Base-by-base conservation (phyloP, 179 eudicot genomes). In the Spergularia azorica region DNA sequence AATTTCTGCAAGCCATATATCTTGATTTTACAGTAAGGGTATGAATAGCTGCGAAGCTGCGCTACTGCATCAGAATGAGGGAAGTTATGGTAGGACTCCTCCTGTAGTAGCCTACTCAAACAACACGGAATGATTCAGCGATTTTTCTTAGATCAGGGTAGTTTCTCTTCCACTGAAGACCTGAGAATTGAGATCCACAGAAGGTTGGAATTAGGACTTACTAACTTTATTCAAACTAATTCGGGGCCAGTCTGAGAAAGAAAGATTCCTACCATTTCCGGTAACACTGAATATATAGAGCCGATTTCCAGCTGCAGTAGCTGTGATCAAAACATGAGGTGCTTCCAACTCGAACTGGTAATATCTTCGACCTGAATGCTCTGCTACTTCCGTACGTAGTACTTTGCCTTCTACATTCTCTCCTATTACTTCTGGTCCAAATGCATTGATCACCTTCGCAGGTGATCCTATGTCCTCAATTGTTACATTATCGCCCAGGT, bases 251-350 rank as follows among this genome's bases (percentile, higher is more conserved):
- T 13, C 60, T 39, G 55, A 51, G 10, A 38, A 32, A 20, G 15
- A 46, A 63, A 70, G 51, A 3, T 64, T 8, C 79, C 50, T 86
- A 93, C 99, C 98, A 52, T 63, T 93, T 62, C 88, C 99, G 9
- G 91, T 89, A 32, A 95, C 89, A 46, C 61, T 89, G 85, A 95
- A 95, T 77, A 91, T 82, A 86, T 95, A 95, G 38, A 95, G 92
- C 63, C 97, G 92, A 74, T 95, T 95, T 60, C 99, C 99, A 56
- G 99, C 99, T 7, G 99, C 97, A 72, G 99, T 95, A 21, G 97
- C 99, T 52, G 97, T 95, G 86, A 95, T 93, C 41, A 93, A 64
- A 75, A 79, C 86, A 73, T 95, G 98, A 26, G 98, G 98, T 2
- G 97, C 93, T 81, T 95, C 97, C 73, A 95, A 79, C 82, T 95